Conservation (phyloP, 805 yeast genomes). For the Saccharomycopsis selenospora region DNA sequence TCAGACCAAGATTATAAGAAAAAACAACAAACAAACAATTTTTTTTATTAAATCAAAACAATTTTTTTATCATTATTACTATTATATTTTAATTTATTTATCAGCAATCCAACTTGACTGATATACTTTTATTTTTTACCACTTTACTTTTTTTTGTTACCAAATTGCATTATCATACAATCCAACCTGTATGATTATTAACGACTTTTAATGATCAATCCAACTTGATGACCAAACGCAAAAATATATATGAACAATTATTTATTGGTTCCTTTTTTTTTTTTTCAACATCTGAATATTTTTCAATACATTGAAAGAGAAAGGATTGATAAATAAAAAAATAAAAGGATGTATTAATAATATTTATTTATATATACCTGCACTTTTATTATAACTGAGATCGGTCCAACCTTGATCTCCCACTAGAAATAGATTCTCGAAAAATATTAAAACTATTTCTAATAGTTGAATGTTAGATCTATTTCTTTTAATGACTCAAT, state of each 20-base stretch:
- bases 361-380: background rate
- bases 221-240: slow-evolving; percentile 11
- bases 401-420: slow-evolving; percentile 2
- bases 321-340: too few species aligned
- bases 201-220: slow-evolving; percentile 7
- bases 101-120: slow-evolving; percentile 4
- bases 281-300: too few species aligned
- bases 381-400: slow-evolving; percentile 1
- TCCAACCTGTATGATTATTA: slow-evolving; percentile 13
- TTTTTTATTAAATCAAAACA: too few species aligned
- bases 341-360: too few species aligned
- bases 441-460: too few species aligned
- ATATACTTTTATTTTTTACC: background rate
- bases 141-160: background rate
- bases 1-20: background rate
- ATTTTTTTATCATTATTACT: too few species aligned
- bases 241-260: slow-evolving; percentile 1
- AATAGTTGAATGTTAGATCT: too few species aligned
- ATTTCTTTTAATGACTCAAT: slow-evolving; percentile 6
- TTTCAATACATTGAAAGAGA: too few species aligned
- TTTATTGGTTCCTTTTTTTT: background rate
- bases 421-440: background rate
- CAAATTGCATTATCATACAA: slow-evolving; percentile 6
- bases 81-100: too few species aligned
- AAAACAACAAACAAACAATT: too few species aligned